Base-by-base conservation (phyloP, 179 eudicot genomes). In the Spinacia oleracea region DNA sequence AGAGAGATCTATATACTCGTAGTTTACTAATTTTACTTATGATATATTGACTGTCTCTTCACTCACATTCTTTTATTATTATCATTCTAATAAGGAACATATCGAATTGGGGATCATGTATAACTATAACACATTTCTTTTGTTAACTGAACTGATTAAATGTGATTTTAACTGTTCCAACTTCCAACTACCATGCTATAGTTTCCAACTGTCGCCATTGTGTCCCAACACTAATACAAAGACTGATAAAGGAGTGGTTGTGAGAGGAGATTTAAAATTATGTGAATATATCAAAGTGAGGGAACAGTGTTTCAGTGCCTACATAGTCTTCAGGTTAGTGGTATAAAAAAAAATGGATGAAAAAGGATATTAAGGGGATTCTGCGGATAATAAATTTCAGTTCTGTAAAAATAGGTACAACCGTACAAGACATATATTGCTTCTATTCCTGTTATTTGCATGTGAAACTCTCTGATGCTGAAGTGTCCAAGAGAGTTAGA, bases 1-100 rank as follows among this genome's bases (percentile, higher is more conserved):
- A 87, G 89, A 42, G 70, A 45, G 18, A 31, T 45, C 14, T 48
- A 10, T 42, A n/a, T n/a, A n/a, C n/a, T n/a, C n/a, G 45, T 51
- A 56, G 27, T n/a, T 69, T 50, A 15, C n/a, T 38, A 9, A n/a
- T 67, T 46, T 29, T 64, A 21, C 63, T 34, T 29, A 5, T 20
- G 4, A 59, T 7, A 35, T 77, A 0, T 40, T 77, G 53, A 31
- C 27, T n/a, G 21, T 78, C 21, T 38, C 32, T 73, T 56, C 53
- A 10, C 25, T 71, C 6, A 20, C 14, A 56, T 70, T 40, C 31
- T 35, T 69, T 0, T 65, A 27, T 55, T 55, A 14, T 5, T 14
- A 38, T 25, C 20, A 34, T 59, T 40, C 29, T 29, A n/a, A 25
- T 29, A 0, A 43, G 58, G 67, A 43, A 16, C 67, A 42, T 74